These are phyloP conservation scores for Chalaropsis thielavioides DNA, from an alignment of 2,329 filamentous ascomycete species.

Conservation along the genomic window DNA sequence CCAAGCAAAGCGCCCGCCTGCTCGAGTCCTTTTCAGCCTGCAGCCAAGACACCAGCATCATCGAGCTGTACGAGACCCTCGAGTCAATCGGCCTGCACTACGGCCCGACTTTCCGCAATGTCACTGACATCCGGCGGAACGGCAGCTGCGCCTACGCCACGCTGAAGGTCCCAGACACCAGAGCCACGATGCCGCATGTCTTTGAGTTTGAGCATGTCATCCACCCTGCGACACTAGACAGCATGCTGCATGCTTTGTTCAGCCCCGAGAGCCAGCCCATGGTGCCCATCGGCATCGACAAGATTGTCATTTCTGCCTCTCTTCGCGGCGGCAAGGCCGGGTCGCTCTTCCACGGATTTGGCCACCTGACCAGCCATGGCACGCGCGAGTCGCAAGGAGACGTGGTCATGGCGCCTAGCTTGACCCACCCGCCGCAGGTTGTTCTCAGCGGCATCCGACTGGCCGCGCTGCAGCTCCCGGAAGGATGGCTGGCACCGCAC, in stretches of 20 bases:
- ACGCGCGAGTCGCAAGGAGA: conserved; percentile 29
- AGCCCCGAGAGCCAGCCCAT: conserved; percentile 32
- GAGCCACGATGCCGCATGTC: conserved; percentile 36
- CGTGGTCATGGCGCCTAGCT: conserved; percentile 30
- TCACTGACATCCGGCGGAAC: conserved; percentile 25
- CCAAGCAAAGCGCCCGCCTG: conserved; percentile 2
- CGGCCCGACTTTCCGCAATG: conserved; percentile 36
- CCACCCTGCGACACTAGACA: conserved; percentile 44
- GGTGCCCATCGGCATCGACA: conserved; percentile 34
- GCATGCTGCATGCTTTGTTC: conserved; percentile 40
- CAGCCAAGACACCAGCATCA: conserved; percentile 2
- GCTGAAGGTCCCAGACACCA: conserved; percentile 35
- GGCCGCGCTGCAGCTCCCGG: conserved; percentile 20
- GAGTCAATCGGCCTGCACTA: conserved; percentile 39
- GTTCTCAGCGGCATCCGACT: conserved; percentile 33
- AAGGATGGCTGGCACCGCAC: conserved; percentile 34
- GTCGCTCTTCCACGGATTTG: conserved; percentile 29
- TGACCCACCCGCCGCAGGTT: conserved; percentile 26
- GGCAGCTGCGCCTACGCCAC: conserved; percentile 26
- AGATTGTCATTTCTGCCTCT: conserved; percentile 32
- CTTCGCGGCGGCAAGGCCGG: conserved; percentile 24
- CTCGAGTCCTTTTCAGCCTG: neutral
- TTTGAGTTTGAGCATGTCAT: conserved; percentile 41
- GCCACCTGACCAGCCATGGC: conserved; percentile 26
- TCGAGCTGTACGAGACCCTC: conserved; percentile 33